Evolutionary conservation across 768 basidiomycete species (phyloP).

Genomic region (Hygrophoropsis aurantiaca): DNA sequence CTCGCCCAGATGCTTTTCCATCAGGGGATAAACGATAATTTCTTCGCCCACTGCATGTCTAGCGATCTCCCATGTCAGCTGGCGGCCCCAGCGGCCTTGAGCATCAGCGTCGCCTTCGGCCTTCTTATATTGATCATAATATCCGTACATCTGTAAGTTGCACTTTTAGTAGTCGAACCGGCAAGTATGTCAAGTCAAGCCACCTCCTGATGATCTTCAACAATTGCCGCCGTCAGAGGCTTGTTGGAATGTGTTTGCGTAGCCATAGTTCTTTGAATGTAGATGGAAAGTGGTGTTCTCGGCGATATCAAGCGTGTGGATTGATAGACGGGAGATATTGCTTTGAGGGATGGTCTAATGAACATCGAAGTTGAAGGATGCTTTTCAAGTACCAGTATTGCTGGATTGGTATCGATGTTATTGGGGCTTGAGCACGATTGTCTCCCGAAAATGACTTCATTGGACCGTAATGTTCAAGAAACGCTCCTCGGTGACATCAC

Average conservation of each 20-base stretch:
- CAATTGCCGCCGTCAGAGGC: constrained; percentile 42
- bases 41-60: constrained; percentile 64
- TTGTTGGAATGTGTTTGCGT: constrained; percentile 13
- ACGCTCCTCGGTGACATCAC: too few relatives aligned
- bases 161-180: background rate
- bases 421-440: too few relatives aligned
- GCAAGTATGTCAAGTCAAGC: background rate
- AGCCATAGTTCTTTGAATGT: constrained; percentile 4
- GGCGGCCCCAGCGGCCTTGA: constrained; percentile 53
- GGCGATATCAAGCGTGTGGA: background rate
- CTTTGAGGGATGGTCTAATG: background rate
- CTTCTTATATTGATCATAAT: constrained; percentile 49
- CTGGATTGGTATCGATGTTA: too few relatives aligned
- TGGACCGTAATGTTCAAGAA: too few relatives aligned
- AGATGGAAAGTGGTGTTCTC: too few relatives aligned
- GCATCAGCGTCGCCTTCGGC: constrained; percentile 42
- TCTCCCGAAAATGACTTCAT: too few relatives aligned
- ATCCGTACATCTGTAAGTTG: constrained; percentile 50
- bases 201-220: constrained; percentile 52
- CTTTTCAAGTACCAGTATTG: background rate
- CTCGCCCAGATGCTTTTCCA: constrained; percentile 55
- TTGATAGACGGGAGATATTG: background rate
- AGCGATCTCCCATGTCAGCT: constrained; percentile 61
- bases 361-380: background rate
- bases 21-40: constrained; percentile 61